Percentiles rank a stretch among this genome's conserved stretches.
These are phyloP conservation scores for Wickerhamiella azyma DNA, from an alignment of 805 yeast species.

Conservation along the genomic window DNA sequence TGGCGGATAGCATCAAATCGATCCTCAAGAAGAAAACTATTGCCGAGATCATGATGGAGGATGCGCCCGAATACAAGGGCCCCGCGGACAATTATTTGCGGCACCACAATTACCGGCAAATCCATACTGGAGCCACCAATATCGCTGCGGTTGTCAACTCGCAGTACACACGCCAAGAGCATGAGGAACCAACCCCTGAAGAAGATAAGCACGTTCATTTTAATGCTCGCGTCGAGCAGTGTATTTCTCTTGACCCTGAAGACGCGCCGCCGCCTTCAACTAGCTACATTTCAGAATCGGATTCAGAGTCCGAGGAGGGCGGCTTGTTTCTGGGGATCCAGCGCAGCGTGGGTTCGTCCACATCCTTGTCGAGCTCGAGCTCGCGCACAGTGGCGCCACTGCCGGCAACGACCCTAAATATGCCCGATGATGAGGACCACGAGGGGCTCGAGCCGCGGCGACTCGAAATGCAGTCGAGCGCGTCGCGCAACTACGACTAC, in stretches of 20 bases:
- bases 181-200: background rate
- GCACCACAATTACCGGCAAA: slow-evolving; percentile 29
- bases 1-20: slow-evolving; percentile 41
- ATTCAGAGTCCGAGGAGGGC: slow-evolving; percentile 48
- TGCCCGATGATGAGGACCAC: slow-evolving; percentile 53
- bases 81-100: slow-evolving; percentile 23
- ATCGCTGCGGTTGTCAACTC: slow-evolving; percentile 23
- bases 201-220: slow-evolving; percentile 69
- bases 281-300: slow-evolving; percentile 18
- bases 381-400: slow-evolving; percentile 46
- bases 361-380: slow-evolving; percentile 10
- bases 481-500: slow-evolving; percentile 16
- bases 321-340: slow-evolving; percentile 52
- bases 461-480: slow-evolving; percentile 12
- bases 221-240: slow-evolving; percentile 88
- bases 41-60: slow-evolving; percentile 56
- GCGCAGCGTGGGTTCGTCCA: slow-evolving; percentile 22
- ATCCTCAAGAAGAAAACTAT: slow-evolving; percentile 78
- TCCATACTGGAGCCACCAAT: slow-evolving; percentile 20
- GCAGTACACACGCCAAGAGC: slow-evolving; percentile 17
- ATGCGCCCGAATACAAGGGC: slow-evolving; percentile 12
- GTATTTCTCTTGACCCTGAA: slow-evolving; percentile 51
- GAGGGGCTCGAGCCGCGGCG: slow-evolving; percentile 27
- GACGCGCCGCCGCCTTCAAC: slow-evolving; percentile 4
- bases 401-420: slow-evolving; percentile 78